These are phyloP conservation scores for Boletus hoseneyae DNA, from an alignment of 1,284 basidiomycete species.

Conservation along the genomic window DNA sequence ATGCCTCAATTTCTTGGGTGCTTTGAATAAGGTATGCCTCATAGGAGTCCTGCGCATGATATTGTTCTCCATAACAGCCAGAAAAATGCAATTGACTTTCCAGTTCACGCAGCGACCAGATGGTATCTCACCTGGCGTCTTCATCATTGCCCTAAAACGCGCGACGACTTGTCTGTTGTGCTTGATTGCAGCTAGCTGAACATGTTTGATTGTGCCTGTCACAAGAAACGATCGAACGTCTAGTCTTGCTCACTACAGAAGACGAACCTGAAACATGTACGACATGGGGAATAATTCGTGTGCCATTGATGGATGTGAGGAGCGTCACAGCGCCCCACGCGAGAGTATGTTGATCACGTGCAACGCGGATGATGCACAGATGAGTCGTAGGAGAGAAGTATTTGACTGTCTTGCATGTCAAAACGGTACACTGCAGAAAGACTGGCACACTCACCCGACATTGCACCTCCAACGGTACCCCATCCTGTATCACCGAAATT, in stretches of 20 bases:
- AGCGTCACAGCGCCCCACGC: constrained; percentile 74
- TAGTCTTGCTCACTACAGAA: background rate
- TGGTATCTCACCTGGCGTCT: constrained; percentile 39
- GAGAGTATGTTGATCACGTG: constrained; percentile 67
- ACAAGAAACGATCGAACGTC: background rate
- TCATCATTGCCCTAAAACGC: constrained; percentile 51
- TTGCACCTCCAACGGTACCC: constrained; percentile 67
- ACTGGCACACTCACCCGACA: constrained; percentile 48
- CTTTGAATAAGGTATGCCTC: constrained; percentile 55
- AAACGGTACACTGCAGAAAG: background rate
- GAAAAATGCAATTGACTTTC: background rate
- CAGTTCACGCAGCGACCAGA: background rate
- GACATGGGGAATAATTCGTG: constrained; percentile 61
- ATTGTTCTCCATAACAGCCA: constrained; percentile 37
- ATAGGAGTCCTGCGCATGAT: constrained; percentile 50
- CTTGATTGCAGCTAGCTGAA: constrained; percentile 67
- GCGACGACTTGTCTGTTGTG: constrained; percentile 70
- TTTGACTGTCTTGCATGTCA: constrained; percentile 51
- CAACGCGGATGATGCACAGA: constrained; percentile 75
- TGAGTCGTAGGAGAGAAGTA: constrained; percentile 78
- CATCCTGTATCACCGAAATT: constrained; percentile 80
- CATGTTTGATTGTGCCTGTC: constrained; percentile 76
- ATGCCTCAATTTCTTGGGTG: constrained; percentile 54
- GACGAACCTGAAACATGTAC: constrained; percentile 69
- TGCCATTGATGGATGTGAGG: constrained; percentile 55